phyloP scores from a whole-genome alignment of 306 rosid species.

The Ziziphus jujuba region DNA sequence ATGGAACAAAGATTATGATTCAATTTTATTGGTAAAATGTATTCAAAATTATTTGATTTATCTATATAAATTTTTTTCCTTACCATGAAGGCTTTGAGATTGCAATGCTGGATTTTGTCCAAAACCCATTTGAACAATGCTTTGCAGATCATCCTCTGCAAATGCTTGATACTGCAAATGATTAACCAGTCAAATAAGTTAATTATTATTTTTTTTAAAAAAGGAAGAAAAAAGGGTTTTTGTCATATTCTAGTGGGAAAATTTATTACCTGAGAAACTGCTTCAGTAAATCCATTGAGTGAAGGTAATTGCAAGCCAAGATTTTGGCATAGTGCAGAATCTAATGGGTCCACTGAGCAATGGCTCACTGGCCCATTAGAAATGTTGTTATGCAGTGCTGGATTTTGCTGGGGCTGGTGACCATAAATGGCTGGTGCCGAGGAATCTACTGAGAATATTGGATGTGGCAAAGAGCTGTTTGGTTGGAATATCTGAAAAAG shows the following conservation, averaged over 20 bases:
- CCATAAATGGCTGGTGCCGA: constrained; percentile 66
- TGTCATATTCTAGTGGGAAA: background rate
- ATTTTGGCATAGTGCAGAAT: constrained; percentile 54
- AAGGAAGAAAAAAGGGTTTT: background rate
- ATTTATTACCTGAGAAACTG: constrained; percentile 57
- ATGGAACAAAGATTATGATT: constrained; percentile 13
- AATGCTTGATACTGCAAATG: constrained; percentile 61
- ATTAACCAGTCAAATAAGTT: background rate
- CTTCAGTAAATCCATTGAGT: constrained; percentile 39
- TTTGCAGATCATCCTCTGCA: constrained; percentile 78
- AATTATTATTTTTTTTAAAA: no score
- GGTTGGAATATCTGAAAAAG: constrained; percentile 67
- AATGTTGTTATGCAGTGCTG: constrained; percentile 42
- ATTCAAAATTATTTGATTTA: constrained; percentile 5
- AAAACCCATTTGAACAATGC: constrained; percentile 87
- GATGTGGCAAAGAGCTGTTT: constrained; percentile 49
- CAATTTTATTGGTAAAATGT: constrained; percentile 19
- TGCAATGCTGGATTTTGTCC: constrained; percentile 58
- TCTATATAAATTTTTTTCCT: constrained; percentile 14
- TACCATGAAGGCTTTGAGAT: constrained; percentile 65
- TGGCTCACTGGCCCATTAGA: constrained; percentile 48
- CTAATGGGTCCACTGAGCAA: constrained; percentile 60
- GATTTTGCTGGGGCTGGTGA: constrained; percentile 55
- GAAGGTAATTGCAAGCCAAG: constrained; percentile 60
- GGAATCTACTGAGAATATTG: constrained; percentile 74